Conservation (phyloP, 2,329 filamentous ascomycete species). For the Allantophomopsis cytisporea region DNA sequence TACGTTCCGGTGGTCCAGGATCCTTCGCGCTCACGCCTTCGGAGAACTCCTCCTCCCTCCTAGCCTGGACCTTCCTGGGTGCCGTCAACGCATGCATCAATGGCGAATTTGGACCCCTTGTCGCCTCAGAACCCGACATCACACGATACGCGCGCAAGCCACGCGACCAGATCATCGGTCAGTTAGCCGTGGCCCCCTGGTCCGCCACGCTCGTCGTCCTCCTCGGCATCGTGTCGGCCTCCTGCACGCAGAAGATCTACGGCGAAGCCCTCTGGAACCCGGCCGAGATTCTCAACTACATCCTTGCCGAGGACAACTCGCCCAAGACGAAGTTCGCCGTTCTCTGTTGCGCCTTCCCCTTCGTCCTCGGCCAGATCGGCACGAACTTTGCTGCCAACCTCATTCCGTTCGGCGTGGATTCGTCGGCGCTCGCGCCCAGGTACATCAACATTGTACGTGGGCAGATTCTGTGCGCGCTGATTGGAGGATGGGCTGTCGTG, state of each 20-base stretch:
- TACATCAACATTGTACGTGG: slow-evolving; percentile 20
- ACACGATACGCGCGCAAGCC: not conserved
- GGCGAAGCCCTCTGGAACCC: slow-evolving; percentile 32
- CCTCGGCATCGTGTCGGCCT: slow-evolving; percentile 39
- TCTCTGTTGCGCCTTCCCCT: slow-evolving; percentile 6
- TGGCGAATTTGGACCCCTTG: not conserved
- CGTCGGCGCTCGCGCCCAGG: slow-evolving; percentile 17
- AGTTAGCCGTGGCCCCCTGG: not conserved
- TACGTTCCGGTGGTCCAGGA: slow-evolving; percentile 27
- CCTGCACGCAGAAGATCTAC: slow-evolving; percentile 33
- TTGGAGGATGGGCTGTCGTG: slow-evolving; percentile 17
- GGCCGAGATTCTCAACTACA: slow-evolving; percentile 23
- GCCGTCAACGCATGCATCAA: not conserved
- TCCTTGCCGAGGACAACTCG: slow-evolving; percentile 22
- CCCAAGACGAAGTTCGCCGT: slow-evolving; percentile 15
- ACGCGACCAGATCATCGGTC: not conserved
- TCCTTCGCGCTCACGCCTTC: not conserved
- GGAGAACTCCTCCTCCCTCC: not conserved
- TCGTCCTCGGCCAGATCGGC: slow-evolving; percentile 11
- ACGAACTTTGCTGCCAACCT: slow-evolving; percentile 17
- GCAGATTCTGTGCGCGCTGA: slow-evolving; percentile 16
- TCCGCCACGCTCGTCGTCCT: slow-evolving; percentile 22
- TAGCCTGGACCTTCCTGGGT: not conserved
- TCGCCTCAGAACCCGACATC: not conserved
- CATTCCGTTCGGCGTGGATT: slow-evolving; percentile 20